These are phyloP conservation scores for Diddensiella transvaalensis DNA, from an alignment of 805 yeast genomes.

Conservation along the genomic window DNA sequence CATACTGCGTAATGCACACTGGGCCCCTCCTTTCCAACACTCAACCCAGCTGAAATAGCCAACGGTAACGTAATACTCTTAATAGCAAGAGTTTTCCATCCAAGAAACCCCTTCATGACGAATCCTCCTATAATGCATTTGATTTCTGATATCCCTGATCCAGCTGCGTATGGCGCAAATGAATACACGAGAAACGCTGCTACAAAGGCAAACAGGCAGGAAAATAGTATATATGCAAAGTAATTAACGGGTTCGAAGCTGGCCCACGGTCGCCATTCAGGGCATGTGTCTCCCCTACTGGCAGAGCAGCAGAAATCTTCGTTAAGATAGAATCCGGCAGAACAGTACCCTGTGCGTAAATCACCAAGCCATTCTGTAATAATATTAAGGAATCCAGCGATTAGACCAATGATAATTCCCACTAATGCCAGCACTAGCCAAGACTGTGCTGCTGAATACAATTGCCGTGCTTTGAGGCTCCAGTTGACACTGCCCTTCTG, in stretches of 20 bases:
- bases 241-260: conserved; percentile 44
- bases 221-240: conserved; percentile 52
- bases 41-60: conserved; percentile 87
- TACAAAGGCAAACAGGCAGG: conserved; percentile 56
- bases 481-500: conserved; percentile 5
- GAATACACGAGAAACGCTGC: conserved; percentile 67
- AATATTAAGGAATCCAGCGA: conserved; percentile 79
- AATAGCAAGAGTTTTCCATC: conserved; percentile 64
- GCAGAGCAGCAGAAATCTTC: conserved; percentile 82
- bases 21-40: conserved; percentile 98
- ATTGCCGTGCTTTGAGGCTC: conserved; percentile 14
- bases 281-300: conserved; percentile 46
- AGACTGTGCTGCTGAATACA: conserved; percentile 41
- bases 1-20: conserved; percentile 97
- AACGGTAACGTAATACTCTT: conserved; percentile 82
- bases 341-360: conserved; percentile 75
- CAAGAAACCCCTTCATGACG: conserved; percentile 70
- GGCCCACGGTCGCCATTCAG: conserved; percentile 70
- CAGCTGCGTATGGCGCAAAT: conserved; percentile 89
- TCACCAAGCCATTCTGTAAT: conserved; percentile 85
- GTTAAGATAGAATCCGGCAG: conserved; percentile 63
- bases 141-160: conserved; percentile 96
- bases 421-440: conserved; percentile 75
- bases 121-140: conserved; percentile 93
- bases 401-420: conserved; percentile 73